phyloP scores from a whole-genome alignment of 176 grass and related monocot species.

The Ananas comosus region DNA sequence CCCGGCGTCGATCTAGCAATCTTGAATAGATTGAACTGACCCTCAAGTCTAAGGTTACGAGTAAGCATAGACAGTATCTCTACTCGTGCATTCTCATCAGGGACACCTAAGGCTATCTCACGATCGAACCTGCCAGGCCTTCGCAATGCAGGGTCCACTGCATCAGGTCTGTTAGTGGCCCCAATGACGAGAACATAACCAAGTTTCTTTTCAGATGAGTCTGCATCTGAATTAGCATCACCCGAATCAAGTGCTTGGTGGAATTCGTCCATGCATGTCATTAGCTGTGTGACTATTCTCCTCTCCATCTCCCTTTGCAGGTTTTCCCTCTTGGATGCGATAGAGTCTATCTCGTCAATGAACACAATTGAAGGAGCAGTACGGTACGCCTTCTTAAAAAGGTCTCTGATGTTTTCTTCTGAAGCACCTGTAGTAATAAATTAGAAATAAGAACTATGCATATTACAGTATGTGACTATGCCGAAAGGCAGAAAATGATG shows the following conservation, averaged over 20 bases:
- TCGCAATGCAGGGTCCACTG: conserved; percentile 82
- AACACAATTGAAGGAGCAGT: conserved; percentile 95
- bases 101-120: conserved; percentile 76
- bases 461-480: neutral
- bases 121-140: conserved; percentile 86
- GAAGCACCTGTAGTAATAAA: conserved; percentile 52
- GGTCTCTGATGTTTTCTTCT: conserved; percentile 79
- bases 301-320: conserved; percentile 84
- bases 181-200: conserved; percentile 94
- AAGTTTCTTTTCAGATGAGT: conserved; percentile 66
- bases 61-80: conserved; percentile 73
- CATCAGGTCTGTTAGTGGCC: conserved; percentile 93
- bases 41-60: conserved; percentile 57
- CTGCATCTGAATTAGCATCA: conserved; percentile 9
- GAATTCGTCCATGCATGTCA: conserved; percentile 97
- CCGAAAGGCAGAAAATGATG: neutral
- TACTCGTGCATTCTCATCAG: conserved; percentile 73
- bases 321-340: conserved; percentile 95
- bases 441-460: neutral
- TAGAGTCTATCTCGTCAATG: conserved; percentile 95
- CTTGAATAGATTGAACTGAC: conserved; percentile 75
- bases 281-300: conserved; percentile 83
- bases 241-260: conserved; percentile 40
- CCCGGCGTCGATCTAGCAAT: conserved; percentile 83
- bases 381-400: conserved; percentile 85